Conservation (phyloP, 148 eudicot genomes). For the Rheum nobile region DNA sequence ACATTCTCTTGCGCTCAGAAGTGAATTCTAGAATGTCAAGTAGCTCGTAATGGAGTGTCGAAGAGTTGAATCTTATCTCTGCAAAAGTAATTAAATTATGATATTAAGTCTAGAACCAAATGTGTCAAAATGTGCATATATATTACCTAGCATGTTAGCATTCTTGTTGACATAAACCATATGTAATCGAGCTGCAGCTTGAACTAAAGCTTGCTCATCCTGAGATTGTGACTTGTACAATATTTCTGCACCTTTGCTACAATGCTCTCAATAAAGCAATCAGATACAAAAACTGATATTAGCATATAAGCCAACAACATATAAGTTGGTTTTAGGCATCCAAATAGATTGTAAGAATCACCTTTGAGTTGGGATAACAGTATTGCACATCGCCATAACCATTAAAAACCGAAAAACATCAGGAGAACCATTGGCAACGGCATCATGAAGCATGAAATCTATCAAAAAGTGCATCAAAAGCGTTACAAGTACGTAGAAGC, state of each 20-base stretch:
- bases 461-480: conserved; percentile 13
- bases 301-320: neutral
- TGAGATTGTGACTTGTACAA: conserved; percentile 90
- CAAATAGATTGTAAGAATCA: conserved; percentile 14
- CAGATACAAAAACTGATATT: neutral
- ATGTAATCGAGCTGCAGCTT: conserved; percentile 74
- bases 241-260: conserved; percentile 61
- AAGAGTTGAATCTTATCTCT: conserved; percentile 61
- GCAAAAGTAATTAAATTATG: conserved; percentile 14
- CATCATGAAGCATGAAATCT: conserved; percentile 67
- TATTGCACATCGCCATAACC: conserved; percentile 91
- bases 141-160: conserved; percentile 61
- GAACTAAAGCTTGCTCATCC: conserved; percentile 98
- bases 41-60: conserved; percentile 50
- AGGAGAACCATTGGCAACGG: conserved; percentile 52
- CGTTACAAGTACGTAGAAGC: conserved; percentile 7
- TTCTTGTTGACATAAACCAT: conserved; percentile 61
- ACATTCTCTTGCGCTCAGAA: conserved; percentile 96
- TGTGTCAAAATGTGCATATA: conserved; percentile 1
- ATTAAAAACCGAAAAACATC: conserved; percentile 62
- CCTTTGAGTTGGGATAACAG: conserved; percentile 80
- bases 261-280: conserved; percentile 5
- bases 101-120: neutral
- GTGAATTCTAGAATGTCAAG: conserved; percentile 87
- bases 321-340: neutral